These are phyloP conservation scores for Colletotrichum orbiculare DNA, from an alignment of 2,329 filamentous ascomycete species.

Conservation along the genomic window DNA sequence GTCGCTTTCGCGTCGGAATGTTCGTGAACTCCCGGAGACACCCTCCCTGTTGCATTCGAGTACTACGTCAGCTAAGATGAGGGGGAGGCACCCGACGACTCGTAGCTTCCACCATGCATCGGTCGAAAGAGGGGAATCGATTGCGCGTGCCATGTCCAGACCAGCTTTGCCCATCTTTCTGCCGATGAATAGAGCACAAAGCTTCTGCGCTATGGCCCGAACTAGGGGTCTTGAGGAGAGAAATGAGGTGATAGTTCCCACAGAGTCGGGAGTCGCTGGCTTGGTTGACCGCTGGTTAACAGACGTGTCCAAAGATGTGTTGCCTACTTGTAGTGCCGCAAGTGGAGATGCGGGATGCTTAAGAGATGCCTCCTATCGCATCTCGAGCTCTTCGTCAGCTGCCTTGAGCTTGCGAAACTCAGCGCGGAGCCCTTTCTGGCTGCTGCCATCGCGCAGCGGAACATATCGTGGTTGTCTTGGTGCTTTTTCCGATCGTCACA, in stretches of 20 bases:
- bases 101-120: slow-evolving; percentile 23
- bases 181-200: neutral
- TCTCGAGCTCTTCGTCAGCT: slow-evolving; percentile 7
- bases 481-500: too few species aligned
- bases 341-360: slow-evolving; percentile 7
- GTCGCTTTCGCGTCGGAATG: slow-evolving; percentile 16
- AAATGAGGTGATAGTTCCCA: neutral
- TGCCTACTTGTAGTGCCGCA: neutral
- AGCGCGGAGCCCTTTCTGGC: neutral
- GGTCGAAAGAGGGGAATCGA: slow-evolving; percentile 24
- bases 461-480: neutral
- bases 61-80: slow-evolving; percentile 6
- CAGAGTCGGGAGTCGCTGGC: neutral
- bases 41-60: neutral
- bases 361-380: slow-evolving; percentile 10
- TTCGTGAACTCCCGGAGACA: slow-evolving; percentile 5
- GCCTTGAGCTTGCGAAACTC: neutral
- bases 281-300: slow-evolving; percentile 14
- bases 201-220: neutral
- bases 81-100: neutral
- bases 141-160: slow-evolving; percentile 2
- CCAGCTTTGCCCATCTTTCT: neutral
- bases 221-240: slow-evolving; percentile 1
- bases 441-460: neutral
- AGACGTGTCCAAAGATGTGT: slow-evolving; percentile 12